A percentile compares a stretch with the other conserved stretches of the same genome.
phyloP scores from a whole-genome alignment of 139 green algal genomes.

The Chlamydomonas schloesseri region DNA sequence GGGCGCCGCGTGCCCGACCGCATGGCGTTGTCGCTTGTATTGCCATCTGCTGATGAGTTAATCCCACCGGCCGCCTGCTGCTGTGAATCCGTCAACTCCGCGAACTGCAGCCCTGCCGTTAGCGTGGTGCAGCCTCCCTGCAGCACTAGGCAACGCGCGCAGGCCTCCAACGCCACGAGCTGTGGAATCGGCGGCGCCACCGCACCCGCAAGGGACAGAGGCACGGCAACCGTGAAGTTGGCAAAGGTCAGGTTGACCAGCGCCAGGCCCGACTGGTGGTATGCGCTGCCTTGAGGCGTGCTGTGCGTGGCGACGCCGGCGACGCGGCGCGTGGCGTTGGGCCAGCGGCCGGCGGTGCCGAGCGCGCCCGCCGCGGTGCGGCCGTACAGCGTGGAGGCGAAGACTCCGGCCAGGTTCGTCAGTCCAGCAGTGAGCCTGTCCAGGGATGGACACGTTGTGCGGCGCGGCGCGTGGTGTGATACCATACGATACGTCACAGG shows the following conservation, averaged over 20 bases:
- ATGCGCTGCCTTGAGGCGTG: not conserved
- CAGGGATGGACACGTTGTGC: not conserved
- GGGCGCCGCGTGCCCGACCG: not conserved
- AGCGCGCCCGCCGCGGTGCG: conserved; percentile 29
- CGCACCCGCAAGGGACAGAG: not conserved
- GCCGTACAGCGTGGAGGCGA: conserved; percentile 47
- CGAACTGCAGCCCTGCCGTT: conserved; percentile 37
- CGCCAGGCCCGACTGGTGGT: not conserved
- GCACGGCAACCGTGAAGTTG: not conserved
- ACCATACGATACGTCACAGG: no score
- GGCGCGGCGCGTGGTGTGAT: no score
- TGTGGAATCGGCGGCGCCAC: not conserved
- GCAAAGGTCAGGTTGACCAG: conserved; percentile 64
- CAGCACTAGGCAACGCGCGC: not conserved
- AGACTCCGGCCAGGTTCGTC: conserved; percentile 25
- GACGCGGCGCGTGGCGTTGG: conserved; percentile 31
- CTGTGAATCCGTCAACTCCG: not conserved
- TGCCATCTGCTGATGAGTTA: no score
- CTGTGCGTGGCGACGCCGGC: conserved; percentile 57
- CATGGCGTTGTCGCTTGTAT: no score
- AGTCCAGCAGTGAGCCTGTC: not conserved
- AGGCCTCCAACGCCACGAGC: conserved; percentile 52
- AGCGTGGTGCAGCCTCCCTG: conserved; percentile 59
- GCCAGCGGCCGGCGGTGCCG: conserved; percentile 48
- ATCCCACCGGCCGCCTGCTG: no score